phyloP scores from a whole-genome alignment of 2,329 filamentous ascomycete genomes.

The Gaeumannomyces sp. region DNA sequence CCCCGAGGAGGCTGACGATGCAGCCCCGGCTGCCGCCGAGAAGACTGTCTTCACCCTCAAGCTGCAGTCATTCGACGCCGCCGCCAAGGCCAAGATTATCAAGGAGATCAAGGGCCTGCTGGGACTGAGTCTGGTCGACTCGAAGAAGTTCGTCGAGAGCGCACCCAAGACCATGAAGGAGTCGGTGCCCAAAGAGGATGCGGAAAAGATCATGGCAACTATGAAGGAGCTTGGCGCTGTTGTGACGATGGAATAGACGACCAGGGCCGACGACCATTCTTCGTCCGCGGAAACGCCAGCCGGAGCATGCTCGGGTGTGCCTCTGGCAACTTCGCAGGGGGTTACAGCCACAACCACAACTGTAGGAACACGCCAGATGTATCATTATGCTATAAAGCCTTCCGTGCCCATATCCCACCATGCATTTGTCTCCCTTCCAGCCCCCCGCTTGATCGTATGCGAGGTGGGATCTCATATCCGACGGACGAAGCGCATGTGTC shows the following conservation, averaged over 20 bases:
- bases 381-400: slow-evolving; percentile 8
- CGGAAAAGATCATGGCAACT: slow-evolving; percentile 92
- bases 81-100: slow-evolving; percentile 96
- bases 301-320: not conserved
- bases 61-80: slow-evolving; percentile 81
- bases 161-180: slow-evolving; percentile 99
- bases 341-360: not conserved
- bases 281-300: not conserved
- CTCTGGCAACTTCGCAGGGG: not conserved
- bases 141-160: slow-evolving; percentile 99
- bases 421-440: not conserved
- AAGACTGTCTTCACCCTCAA: slow-evolving; percentile 97
- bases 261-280: not conserved
- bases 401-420: slow-evolving; percentile 8
- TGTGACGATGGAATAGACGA: slow-evolving; percentile 77
- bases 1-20: slow-evolving; percentile 77
- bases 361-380: slow-evolving; percentile 5
- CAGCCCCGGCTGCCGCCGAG: slow-evolving; percentile 84
- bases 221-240: slow-evolving; percentile 91
- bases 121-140: slow-evolving; percentile 92
- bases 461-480: not conserved
- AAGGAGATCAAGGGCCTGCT: slow-evolving; percentile 99
- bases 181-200: slow-evolving; percentile 96
- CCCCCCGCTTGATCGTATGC: not conserved
- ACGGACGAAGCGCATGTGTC: not conserved